These are phyloP conservation scores for Pichia manshurica DNA, from an alignment of 805 yeast genomes.

Conservation along the genomic window DNA sequence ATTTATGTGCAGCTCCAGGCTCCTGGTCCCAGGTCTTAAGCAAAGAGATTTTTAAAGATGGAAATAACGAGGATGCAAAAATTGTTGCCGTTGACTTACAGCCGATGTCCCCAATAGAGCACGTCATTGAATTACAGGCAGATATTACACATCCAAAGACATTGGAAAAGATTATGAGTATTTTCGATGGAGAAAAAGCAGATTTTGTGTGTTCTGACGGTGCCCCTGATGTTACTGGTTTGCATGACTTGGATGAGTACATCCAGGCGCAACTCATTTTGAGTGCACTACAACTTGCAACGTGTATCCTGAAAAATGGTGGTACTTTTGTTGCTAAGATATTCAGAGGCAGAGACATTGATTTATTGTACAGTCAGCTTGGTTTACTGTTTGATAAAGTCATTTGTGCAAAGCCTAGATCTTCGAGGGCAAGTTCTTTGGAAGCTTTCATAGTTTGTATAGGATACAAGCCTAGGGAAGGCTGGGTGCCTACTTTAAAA, in stretches of 20 bases:
- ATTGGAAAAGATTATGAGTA: constrained; percentile 61
- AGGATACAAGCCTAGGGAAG: constrained; percentile 75
- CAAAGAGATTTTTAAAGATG: constrained; percentile 46
- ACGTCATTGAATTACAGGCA: constrained; percentile 88
- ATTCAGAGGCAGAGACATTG: constrained; percentile 94
- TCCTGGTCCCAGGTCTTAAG: constrained; percentile 97
- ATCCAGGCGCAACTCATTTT: constrained; percentile 91
- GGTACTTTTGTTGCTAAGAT: constrained; percentile 95
- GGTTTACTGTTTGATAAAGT: constrained; percentile 81
- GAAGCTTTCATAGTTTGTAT: constrained; percentile 93
- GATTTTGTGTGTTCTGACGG: constrained; percentile 97
- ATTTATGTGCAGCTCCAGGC: constrained; percentile 97
- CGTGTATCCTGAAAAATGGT: constrained; percentile 81
- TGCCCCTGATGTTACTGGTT: constrained; percentile 97
- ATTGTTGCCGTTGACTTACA: constrained; percentile 94
- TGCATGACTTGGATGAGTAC: constrained; percentile 94
- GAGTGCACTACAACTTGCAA: constrained; percentile 87
- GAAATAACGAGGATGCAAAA: constrained; percentile 35
- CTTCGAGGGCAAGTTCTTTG: constrained; percentile 89
- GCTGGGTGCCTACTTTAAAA: constrained; percentile 69
- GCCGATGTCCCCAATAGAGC: constrained; percentile 94
- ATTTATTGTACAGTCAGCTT: constrained; percentile 85
- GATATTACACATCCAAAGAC: constrained; percentile 97
- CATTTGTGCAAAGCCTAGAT: constrained; percentile 92
- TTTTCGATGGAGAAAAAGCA: constrained; percentile 88